These are phyloP conservation scores for Cylindrotheca fusiformis DNA, from an alignment of 108 stramenopile species.

Conservation along the genomic window DNA sequence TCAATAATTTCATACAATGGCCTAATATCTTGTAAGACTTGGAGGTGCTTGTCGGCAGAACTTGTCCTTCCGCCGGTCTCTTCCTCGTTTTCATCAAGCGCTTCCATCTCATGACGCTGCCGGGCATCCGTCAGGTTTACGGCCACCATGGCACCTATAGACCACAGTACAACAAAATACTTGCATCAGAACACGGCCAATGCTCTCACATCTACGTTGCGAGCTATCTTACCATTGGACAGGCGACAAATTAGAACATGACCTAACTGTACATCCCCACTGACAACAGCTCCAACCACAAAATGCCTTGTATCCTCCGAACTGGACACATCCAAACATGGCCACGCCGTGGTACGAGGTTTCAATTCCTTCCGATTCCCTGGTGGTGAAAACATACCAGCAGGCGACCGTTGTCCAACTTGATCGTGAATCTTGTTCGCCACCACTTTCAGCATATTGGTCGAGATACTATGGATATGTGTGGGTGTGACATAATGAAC, in stretches of 20 bases:
- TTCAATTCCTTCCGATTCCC: constrained; percentile 8
- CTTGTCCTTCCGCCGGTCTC: constrained; percentile 22
- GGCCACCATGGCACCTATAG: constrained; percentile 30
- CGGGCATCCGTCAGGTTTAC: constrained; percentile 67
- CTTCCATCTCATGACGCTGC: constrained; percentile 49
- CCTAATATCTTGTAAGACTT: constrained; percentile 35
- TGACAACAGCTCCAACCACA: constrained; percentile 51
- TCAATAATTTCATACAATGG: constrained; percentile 50
- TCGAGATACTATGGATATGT: constrained; percentile 51
- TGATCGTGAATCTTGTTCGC: constrained; percentile 27
- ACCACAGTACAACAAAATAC: not conserved
- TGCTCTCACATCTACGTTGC: not conserved
- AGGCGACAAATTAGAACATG: constrained; percentile 58
- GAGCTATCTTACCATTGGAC: constrained; percentile 42
- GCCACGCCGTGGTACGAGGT: constrained; percentile 62
- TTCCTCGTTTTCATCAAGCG: constrained; percentile 17
- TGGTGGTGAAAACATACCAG: constrained; percentile 20
- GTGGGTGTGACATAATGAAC: constrained; percentile 55
- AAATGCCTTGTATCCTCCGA: not conserved
- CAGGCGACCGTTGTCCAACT: not conserved
- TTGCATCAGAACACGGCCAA: not conserved
- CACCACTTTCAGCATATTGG: constrained; percentile 47
- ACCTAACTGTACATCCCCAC: constrained; percentile 65
- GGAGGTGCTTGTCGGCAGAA: constrained; percentile 31
- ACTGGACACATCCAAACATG: constrained; percentile 37